Evolutionary conservation across 2,329 filamentous ascomycete genomes (phyloP).

Genomic region (Fusarium sp.): DNA sequence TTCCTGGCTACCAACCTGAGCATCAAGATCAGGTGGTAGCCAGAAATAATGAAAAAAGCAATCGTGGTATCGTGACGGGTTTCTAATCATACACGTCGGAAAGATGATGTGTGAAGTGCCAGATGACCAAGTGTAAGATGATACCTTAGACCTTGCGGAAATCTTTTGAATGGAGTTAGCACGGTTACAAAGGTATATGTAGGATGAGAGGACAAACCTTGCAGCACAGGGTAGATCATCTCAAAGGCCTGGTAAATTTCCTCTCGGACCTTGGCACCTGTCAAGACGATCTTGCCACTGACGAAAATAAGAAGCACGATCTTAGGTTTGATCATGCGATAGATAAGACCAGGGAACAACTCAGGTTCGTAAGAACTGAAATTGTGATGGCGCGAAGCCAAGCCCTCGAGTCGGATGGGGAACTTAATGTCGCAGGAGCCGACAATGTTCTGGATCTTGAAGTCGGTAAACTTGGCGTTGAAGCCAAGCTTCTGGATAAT

Average conservation of each 20-base stretch:
- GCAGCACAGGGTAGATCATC: slow-evolving; percentile 96
- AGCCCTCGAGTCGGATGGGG: slow-evolving; percentile 94
- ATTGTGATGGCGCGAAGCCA: slow-evolving; percentile 97
- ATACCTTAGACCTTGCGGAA: slow-evolving; percentile 68
- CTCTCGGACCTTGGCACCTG: slow-evolving; percentile 96
- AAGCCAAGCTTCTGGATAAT: slow-evolving; percentile 99
- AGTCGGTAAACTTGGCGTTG: slow-evolving; percentile 99
- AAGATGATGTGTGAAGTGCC: slow-evolving; percentile 11
- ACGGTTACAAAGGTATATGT: neutral
- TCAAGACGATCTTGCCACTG: slow-evolving; percentile 97
- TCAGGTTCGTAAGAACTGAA: slow-evolving; percentile 99
- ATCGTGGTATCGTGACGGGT: slow-evolving; percentile 64
- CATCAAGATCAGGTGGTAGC: slow-evolving; percentile 46
- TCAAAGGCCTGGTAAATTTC: slow-evolving; percentile 98
- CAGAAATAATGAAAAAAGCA: slow-evolving; percentile 48
- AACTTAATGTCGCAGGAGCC: slow-evolving; percentile 99
- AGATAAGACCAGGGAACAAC: slow-evolving; percentile 98
- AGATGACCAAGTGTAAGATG: slow-evolving; percentile 34
- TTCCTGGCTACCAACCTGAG: slow-evolving; percentile 15
- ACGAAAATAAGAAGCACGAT: slow-evolving; percentile 98
- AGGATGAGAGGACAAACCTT: slow-evolving; percentile 68
- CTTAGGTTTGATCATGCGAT: slow-evolving; percentile 99
- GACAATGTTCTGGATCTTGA: slow-evolving; percentile 99
- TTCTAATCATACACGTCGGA: slow-evolving; percentile 59
- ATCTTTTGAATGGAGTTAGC: slow-evolving; percentile 55